Conservation (phyloP, 129 eudicot genomes). For the Flaveria robusta region DNA sequence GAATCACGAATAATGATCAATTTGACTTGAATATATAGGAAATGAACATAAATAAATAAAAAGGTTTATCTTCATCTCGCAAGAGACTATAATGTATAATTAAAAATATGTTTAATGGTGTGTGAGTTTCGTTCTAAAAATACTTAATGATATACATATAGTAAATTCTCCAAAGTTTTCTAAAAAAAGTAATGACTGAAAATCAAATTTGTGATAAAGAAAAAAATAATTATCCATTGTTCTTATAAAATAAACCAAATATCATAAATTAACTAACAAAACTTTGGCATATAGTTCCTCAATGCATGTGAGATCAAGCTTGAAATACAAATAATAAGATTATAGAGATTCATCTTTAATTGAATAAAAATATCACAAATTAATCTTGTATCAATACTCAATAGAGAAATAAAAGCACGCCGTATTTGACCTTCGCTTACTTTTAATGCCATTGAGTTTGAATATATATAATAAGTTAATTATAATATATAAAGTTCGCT, state of each 20-base stretch:
- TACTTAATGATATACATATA: too few relatives aligned
- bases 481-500: not conserved
- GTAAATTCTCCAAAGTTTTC: too few relatives aligned
- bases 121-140: too few relatives aligned
- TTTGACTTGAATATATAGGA: not conserved
- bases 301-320: not conserved
- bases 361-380: not conserved
- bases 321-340: not conserved
- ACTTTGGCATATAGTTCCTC: not conserved
- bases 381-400: not conserved
- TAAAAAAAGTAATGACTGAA: too few relatives aligned
- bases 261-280: not conserved
- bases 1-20: not conserved
- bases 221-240: too few relatives aligned
- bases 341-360: not conserved
- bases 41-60: not conserved
- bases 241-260: not conserved
- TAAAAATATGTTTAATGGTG: too few relatives aligned
- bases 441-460: not conserved
- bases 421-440: constrained; percentile 13
- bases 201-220: too few relatives aligned
- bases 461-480: not conserved
- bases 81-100: too few relatives aligned
- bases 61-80: too few relatives aligned
- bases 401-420: constrained; percentile 10